Percentiles rank a stretch among this genome's conserved stretches.
phyloP scores from a whole-genome alignment of 306 rosid genomes.

The Dryas drummondii region DNA sequence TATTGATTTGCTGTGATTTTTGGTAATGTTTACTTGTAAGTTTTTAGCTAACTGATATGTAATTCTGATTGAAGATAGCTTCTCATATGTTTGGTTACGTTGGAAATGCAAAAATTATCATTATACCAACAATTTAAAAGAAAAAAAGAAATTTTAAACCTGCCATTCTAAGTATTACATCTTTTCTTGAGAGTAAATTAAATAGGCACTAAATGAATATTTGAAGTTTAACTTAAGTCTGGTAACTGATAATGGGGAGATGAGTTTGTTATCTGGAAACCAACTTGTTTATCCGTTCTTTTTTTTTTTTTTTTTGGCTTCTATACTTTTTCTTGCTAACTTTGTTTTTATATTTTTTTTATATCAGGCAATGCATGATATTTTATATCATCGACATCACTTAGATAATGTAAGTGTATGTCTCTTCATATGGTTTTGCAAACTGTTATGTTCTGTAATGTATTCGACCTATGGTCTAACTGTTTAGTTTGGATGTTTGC shows the following conservation, averaged over 20 bases:
- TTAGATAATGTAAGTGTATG: conserved; percentile 56
- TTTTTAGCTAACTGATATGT: neutral
- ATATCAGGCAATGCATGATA: conserved; percentile 77
- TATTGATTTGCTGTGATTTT: neutral
- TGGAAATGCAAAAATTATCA: neutral
- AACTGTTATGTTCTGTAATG: conserved; percentile 15
- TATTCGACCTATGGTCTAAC: conserved; percentile 8
- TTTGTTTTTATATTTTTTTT: conserved; percentile 4
- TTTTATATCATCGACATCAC: conserved; percentile 64
- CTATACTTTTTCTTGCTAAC: conserved; percentile 9
- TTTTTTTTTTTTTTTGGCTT: neutral
- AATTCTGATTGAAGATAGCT: neutral
- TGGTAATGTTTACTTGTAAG: neutral
- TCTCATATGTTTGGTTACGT: neutral
- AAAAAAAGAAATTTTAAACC: neutral
- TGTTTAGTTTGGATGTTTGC: conserved; percentile 16
- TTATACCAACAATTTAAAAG: neutral
- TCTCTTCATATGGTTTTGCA: neutral
- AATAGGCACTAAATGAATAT: neutral
- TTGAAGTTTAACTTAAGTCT: neutral
- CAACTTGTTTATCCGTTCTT: neutral
- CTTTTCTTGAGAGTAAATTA: neutral
- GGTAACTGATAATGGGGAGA: neutral
- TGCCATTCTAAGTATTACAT: neutral
- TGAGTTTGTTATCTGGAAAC: neutral